phyloP scores from a whole-genome alignment of 176 grass and related monocot species.

The Musa acuminata region DNA sequence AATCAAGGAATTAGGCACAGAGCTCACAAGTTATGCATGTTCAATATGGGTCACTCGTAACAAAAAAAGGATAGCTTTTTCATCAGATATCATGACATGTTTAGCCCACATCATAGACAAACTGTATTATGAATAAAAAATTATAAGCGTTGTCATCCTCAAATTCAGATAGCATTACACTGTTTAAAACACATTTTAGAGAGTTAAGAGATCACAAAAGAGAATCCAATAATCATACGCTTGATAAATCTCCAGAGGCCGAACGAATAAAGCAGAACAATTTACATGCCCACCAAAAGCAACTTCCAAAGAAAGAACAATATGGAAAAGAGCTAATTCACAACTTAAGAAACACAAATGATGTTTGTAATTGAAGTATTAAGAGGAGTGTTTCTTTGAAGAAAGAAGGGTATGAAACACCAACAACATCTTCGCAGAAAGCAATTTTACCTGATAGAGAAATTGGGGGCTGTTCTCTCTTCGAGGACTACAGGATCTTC shows the following conservation, averaged over 20 bases:
- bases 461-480: slow-evolving; percentile 40
- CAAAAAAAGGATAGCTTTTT: background rate
- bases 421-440: slow-evolving; percentile 10
- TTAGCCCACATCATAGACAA: background rate
- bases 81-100: background rate
- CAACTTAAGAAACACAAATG: background rate
- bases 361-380: background rate
- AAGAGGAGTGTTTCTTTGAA: background rate
- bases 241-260: background rate
- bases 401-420: background rate
- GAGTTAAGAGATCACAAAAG: background rate
- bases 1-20: background rate
- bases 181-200: background rate
- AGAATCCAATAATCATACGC: background rate
- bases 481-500: slow-evolving; percentile 34
- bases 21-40: background rate
- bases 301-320: background rate
- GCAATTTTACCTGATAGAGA: slow-evolving; percentile 80
- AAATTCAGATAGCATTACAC: background rate
- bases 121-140: background rate
- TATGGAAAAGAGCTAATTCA: background rate
- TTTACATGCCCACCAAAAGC: background rate
- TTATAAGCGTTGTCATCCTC: background rate
- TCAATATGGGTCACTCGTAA: background rate
- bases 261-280: background rate